phyloP scores from a whole-genome alignment of 2,329 filamentous ascomycete genomes.

The Fusarium sp. region DNA sequence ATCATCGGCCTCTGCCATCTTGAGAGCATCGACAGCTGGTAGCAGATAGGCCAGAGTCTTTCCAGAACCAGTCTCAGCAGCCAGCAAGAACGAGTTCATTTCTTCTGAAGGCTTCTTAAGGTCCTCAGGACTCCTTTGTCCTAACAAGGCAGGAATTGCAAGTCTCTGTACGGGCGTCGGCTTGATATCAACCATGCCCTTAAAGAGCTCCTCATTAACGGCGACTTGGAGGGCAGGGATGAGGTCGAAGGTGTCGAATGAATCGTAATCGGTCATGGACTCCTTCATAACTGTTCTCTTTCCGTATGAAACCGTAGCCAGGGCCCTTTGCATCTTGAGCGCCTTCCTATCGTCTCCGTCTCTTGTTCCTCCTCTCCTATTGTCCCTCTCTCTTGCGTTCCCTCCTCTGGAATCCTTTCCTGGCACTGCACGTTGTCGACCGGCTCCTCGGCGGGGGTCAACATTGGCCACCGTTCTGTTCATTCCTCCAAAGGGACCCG shows the following conservation, averaged over 20 bases:
- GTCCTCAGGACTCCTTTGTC: slow-evolving; percentile 57
- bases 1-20: slow-evolving; percentile 76
- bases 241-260: slow-evolving; percentile 85
- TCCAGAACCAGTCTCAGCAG: slow-evolving; percentile 95
- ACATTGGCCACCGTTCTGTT: slow-evolving; percentile 65
- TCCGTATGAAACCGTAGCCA: slow-evolving; percentile 82
- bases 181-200: slow-evolving; percentile 77
- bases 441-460: slow-evolving; percentile 44
- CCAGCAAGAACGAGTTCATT: slow-evolving; percentile 75
- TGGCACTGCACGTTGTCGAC: slow-evolving; percentile 28
- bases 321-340: slow-evolving; percentile 90
- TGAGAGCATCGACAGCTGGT: slow-evolving; percentile 86
- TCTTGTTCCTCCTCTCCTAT: slow-evolving; percentile 53
- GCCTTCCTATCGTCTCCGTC: slow-evolving; percentile 71
- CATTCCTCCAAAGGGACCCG: slow-evolving; percentile 68
- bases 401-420: slow-evolving; percentile 39
- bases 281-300: slow-evolving; percentile 67
- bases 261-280: slow-evolving; percentile 74
- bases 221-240: slow-evolving; percentile 78
- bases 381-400: slow-evolving; percentile 46
- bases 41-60: slow-evolving; percentile 95
- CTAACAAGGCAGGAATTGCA: slow-evolving; percentile 85
- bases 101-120: slow-evolving; percentile 56
- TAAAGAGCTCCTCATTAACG: slow-evolving; percentile 78
- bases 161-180: slow-evolving; percentile 92